phyloP scores from a whole-genome alignment of 352 stramenopile species.

The Globisporangium solare region DNA sequence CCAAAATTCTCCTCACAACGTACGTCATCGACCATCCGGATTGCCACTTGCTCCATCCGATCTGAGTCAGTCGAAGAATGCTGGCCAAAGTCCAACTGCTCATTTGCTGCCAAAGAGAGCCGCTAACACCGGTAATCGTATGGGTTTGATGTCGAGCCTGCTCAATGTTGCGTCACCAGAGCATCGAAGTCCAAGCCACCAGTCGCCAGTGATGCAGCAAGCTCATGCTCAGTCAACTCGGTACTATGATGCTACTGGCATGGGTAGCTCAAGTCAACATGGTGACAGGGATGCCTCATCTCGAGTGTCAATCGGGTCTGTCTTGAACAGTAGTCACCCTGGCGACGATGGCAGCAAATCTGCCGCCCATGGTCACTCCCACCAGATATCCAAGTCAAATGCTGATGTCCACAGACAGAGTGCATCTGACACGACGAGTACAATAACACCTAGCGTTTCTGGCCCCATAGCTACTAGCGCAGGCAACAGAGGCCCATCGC shows the following conservation, averaged over 20 bases:
- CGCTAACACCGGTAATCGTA: slow-evolving; percentile 34
- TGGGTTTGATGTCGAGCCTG: slow-evolving; percentile 77
- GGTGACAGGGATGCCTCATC: slow-evolving; percentile 11
- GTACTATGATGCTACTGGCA: slow-evolving; percentile 28
- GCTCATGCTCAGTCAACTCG: slow-evolving; percentile 25
- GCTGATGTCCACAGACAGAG: background rate
- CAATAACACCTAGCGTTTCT: slow-evolving; percentile 2
- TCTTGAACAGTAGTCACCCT: slow-evolving; percentile 12
- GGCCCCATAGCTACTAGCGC: slow-evolving; percentile 1
- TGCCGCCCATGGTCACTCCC: background rate
- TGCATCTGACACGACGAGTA: background rate
- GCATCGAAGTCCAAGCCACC: slow-evolving; percentile 22
- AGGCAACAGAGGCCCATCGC: slow-evolving; percentile 9
- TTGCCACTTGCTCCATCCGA: slow-evolving; percentile 21
- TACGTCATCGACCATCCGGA: slow-evolving; percentile 18
- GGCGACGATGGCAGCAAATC: slow-evolving; percentile 7
- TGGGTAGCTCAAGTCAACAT: background rate
- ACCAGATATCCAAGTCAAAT: slow-evolving; percentile 3
- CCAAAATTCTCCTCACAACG: slow-evolving; percentile 14
- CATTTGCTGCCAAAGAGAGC: slow-evolving; percentile 47
- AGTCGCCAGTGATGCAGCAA: slow-evolving; percentile 42
- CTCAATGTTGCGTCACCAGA: slow-evolving; percentile 71
- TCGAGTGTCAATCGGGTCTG: slow-evolving; percentile 18
- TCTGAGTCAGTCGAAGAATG: slow-evolving; percentile 19
- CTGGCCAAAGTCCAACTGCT: slow-evolving; percentile 44